A percentile compares a stretch with the other conserved stretches of the same genome.
These are phyloP conservation scores for Blastobotrys ciferrii DNA, from an alignment of 1,139 yeast genomes.

Conservation along the genomic window DNA sequence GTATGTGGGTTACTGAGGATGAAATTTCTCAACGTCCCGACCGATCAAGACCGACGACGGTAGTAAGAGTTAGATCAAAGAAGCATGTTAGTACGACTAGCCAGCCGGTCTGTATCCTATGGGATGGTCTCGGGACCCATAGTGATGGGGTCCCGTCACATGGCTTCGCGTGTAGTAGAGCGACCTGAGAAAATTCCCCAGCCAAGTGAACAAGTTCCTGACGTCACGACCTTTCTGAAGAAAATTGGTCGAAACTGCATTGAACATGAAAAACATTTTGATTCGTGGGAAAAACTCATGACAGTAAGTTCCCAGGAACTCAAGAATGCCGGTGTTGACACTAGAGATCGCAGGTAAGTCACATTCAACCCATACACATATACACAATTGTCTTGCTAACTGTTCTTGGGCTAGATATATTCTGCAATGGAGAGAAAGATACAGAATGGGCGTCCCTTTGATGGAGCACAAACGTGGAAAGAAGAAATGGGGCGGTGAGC, in stretches of 20 bases:
- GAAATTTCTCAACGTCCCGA: not conserved
- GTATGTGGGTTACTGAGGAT: not conserved
- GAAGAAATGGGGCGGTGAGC: conserved; percentile 87
- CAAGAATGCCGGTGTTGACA: conserved; percentile 75
- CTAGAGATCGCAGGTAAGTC: conserved; percentile 64
- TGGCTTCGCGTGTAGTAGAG: conserved; percentile 9
- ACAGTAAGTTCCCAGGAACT: conserved; percentile 46
- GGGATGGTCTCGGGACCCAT: conserved; percentile 3
- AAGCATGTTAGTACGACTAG: conserved; percentile 14
- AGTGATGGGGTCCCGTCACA: not conserved
- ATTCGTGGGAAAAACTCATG: conserved; percentile 56
- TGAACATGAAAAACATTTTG: conserved; percentile 71
- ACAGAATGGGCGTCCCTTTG: conserved; percentile 57
- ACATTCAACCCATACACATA: too few species aligned
- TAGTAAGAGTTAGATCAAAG: not conserved
- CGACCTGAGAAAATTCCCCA: conserved; percentile 36
- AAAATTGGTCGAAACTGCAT: conserved; percentile 72
- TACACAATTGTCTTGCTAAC: too few species aligned
- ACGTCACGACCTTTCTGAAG: conserved; percentile 65
- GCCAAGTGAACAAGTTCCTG: conserved; percentile 59
- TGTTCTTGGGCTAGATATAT: conserved; percentile 45
- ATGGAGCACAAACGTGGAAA: conserved; percentile 60
- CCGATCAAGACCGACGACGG: not conserved
- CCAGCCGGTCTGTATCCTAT: too few species aligned
- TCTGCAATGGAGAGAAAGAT: conserved; percentile 45